phyloP scores from a whole-genome alignment of 2,329 filamentous ascomycete genomes.

The Meredithiella fracta region DNA sequence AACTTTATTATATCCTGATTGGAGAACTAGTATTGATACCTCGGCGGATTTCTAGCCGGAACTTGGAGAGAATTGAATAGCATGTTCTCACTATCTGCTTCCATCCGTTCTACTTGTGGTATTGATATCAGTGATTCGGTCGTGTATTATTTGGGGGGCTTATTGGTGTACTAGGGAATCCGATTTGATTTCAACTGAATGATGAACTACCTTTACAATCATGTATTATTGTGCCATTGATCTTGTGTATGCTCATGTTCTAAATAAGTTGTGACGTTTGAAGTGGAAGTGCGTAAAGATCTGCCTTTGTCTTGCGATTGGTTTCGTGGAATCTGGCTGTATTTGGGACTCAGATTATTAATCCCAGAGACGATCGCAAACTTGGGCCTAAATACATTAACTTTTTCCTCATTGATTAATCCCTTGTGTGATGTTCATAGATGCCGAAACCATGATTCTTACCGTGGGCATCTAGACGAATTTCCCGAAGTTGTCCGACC shows the following conservation, averaged over 20 bases:
- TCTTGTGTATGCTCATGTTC: background rate
- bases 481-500: too few species aligned
- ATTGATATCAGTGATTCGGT: background rate
- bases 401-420: background rate
- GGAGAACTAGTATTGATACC: background rate
- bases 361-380: background rate
- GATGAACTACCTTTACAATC: constrained; percentile 7
- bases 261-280: background rate
- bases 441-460: background rate
- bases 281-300: background rate
- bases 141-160: background rate
- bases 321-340: background rate
- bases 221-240: background rate
- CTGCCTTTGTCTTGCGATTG: background rate
- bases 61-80: constrained; percentile 11
- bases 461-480: too few species aligned
- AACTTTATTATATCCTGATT: constrained; percentile 9
- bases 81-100: constrained; percentile 13
- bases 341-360: background rate
- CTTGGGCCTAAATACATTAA: background rate
- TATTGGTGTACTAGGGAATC: background rate
- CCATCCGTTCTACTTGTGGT: constrained; percentile 6
- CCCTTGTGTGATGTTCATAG: background rate
- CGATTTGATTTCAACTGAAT: constrained; percentile 14
- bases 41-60: background rate